Base-by-base conservation (phyloP, 2,329 filamentous ascomycete genomes). In the Arthrobotrys megalospora region DNA sequence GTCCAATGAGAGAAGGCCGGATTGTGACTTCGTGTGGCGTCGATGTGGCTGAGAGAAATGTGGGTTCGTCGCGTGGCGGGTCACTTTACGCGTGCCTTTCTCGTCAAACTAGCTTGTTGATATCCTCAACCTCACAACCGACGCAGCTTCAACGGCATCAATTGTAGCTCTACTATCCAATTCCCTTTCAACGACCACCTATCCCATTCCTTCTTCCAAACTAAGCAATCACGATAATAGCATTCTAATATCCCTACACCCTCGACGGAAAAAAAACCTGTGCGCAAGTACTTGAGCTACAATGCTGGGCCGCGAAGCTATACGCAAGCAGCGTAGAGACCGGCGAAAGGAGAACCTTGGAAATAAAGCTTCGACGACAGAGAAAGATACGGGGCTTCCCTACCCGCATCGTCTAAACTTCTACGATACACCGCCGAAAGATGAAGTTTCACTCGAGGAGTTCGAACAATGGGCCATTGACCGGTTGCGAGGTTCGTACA, bases 381-480 rank as follows among this genome's bases (percentile, higher is more conserved):
- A 11, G 24, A 73, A 65, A 16, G 55, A 53, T n/a, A 16, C 21
- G 52, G 28, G 65, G 16, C 64, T 53, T n/a, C 68, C 69, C 0
- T 99, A 98, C 84, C 90, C 91, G 12, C 88, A 95, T 84, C 91
- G 94, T 71, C 89, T 99, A 82, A 99, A 96, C 87, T 95, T 97
- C 85, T 99, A 99, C 86, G 86, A 90, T 50, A 88, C 91, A 28
- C 93, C 96, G 53, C 96, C 96, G 0, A 97, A 94, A 0, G 92
- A 92, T 58, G 96, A 99, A 83, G 96, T 99, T 81, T 97, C 93
- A 0, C 90, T 99, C 48, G 96, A 99, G 83, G 91, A 99, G 83
- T 99, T 99, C 82, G 96, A 99, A 84, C 94, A 97, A 88, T 99
- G 96, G 96, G 96, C 94, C 10, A 98, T 99, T 82, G 93, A 97